Evolutionary conservation across 2,329 filamentous ascomycete species (phyloP).

Genomic region (Claviceps arundinis): DNA sequence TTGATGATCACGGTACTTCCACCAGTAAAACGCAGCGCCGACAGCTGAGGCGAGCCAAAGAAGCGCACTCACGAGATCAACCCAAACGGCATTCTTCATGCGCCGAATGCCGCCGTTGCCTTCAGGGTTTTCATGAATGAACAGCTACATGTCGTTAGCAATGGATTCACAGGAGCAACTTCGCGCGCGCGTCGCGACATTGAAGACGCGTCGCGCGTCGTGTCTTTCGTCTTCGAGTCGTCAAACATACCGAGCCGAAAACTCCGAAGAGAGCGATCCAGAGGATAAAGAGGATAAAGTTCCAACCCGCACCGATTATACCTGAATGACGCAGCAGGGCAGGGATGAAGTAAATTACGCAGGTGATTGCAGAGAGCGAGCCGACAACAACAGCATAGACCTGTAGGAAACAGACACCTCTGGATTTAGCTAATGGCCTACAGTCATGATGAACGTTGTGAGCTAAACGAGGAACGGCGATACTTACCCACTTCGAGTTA

Average conservation of each 20-base stretch:
- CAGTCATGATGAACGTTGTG: neutral
- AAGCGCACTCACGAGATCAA: constrained; percentile 60
- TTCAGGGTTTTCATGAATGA: constrained; percentile 54
- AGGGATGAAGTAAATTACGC: constrained; percentile 52
- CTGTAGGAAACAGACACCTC: constrained; percentile 20
- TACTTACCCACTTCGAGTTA: constrained; percentile 57
- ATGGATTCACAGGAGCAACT: neutral
- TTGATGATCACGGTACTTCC: constrained; percentile 35
- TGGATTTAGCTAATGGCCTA: neutral
- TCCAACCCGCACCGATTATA: constrained; percentile 49
- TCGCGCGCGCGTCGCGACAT: neutral
- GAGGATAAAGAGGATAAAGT: constrained; percentile 58
- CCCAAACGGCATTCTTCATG: constrained; percentile 82
- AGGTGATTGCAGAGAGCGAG: constrained; percentile 49
- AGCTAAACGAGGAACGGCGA: neutral
- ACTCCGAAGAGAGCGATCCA: constrained; percentile 75
- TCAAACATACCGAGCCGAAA: constrained; percentile 50
- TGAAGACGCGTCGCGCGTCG: neutral
- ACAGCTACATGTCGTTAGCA: constrained; percentile 35
- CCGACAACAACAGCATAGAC: constrained; percentile 62
- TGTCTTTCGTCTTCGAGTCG: neutral
- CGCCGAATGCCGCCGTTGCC: constrained; percentile 50
- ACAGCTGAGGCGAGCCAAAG: constrained; percentile 59
- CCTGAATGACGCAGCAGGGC: constrained; percentile 39
- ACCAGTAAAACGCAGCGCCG: constrained; percentile 46